Conservation (phyloP, 2,329 filamentous ascomycete genomes). For the Lasiodiplodia sp. region DNA sequence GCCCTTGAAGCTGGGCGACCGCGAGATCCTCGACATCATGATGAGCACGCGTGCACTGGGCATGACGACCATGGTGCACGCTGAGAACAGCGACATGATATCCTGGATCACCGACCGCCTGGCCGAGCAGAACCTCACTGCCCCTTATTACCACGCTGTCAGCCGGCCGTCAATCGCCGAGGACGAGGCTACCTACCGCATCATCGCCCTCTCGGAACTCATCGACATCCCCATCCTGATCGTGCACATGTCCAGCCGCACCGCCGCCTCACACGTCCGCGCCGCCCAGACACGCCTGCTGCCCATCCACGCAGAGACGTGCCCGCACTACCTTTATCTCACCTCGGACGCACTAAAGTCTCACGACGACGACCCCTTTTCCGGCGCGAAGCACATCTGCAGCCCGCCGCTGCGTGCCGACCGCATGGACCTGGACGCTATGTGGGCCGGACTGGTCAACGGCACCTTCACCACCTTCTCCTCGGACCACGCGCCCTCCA, state of each 20-base stretch:
- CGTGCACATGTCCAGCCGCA: constrained; percentile 58
- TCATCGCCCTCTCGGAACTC: constrained; percentile 58
- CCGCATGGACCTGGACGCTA: constrained; percentile 41
- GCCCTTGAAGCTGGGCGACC: constrained; percentile 52
- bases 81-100: constrained; percentile 58
- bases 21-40: constrained; percentile 60
- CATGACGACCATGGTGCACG: constrained; percentile 60
- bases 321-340: constrained; percentile 47
- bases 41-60: constrained; percentile 54
- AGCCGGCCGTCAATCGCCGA: constrained; percentile 28
- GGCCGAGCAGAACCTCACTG: constrained; percentile 38
- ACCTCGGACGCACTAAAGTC: constrained; percentile 42
- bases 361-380: constrained; percentile 43
- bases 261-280: constrained; percentile 43
- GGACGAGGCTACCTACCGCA: constrained; percentile 57
- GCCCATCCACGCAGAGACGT: constrained; percentile 48
- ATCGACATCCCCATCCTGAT: constrained; percentile 61
- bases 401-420: constrained; percentile 44
- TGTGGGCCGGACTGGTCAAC: constrained; percentile 46
- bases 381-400: constrained; percentile 46
- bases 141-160: constrained; percentile 56
- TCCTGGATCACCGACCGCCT: constrained; percentile 58
- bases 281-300: constrained; percentile 44
- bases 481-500: constrained; percentile 49
- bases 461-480: constrained; percentile 45